phyloP scores from a whole-genome alignment of 768 basidiomycete species.

The Mycena amicta region DNA sequence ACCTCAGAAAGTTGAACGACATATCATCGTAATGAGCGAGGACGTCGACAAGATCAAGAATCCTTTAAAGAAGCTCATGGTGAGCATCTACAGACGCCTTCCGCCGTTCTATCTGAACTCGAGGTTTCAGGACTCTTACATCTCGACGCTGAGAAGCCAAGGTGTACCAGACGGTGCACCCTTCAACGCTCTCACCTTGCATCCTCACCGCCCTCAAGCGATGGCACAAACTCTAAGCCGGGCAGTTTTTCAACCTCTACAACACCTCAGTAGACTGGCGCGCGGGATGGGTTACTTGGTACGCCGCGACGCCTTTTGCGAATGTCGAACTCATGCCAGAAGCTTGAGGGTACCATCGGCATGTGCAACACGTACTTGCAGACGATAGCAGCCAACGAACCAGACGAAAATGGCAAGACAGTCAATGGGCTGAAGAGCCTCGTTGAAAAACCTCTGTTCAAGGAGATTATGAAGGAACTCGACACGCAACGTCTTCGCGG shows the following conservation, averaged over 20 bases:
- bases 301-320: constrained; percentile 26
- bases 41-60: constrained; percentile 68
- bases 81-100: neutral
- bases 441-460: constrained; percentile 59
- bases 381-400: constrained; percentile 46
- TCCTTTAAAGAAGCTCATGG: constrained; percentile 70
- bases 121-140: neutral
- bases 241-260: too few species aligned
- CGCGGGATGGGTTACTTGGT: constrained; percentile 90
- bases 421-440: constrained; percentile 48
- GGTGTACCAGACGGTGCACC: constrained; percentile 11
- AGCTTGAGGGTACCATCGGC: constrained; percentile 82
- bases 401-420: constrained; percentile 32
- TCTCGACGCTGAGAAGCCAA: neutral
- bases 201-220: constrained; percentile 61
- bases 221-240: constrained; percentile 44
- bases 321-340: constrained; percentile 7
- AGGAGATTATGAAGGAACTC: constrained; percentile 67
- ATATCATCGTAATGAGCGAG: constrained; percentile 73
- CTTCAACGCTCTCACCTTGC: constrained; percentile 50
- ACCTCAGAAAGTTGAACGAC: constrained; percentile 69
- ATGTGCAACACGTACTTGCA: constrained; percentile 75
- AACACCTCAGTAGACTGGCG: constrained; percentile 48
- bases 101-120: neutral
- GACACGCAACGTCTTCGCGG: constrained; percentile 57